Percentiles rank a stretch among this genome's conserved stretches.
phyloP scores from a whole-genome alignment of 2,329 filamentous ascomycete species.

The Sordariomycetes sp. region DNA sequence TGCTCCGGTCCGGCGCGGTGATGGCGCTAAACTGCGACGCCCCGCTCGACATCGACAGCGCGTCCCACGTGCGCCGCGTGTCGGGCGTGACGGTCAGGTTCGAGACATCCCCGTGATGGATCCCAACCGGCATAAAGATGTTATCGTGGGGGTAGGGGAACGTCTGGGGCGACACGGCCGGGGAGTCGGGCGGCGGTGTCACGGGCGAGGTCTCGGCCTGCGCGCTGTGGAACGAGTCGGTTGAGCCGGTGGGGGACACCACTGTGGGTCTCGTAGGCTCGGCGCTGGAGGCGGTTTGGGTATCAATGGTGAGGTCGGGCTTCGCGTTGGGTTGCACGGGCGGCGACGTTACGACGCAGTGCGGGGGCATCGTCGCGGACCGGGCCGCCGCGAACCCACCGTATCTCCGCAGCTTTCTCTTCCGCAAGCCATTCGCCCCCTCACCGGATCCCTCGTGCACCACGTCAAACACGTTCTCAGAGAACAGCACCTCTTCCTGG shows the following conservation, averaged over 20 bases:
- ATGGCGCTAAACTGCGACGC: constrained; percentile 14
- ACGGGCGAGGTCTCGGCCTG: constrained; percentile 35
- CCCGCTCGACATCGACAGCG: constrained; percentile 13
- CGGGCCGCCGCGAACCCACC: constrained; percentile 15
- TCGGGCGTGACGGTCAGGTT: constrained; percentile 19
- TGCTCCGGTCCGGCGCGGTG: constrained; percentile 9
- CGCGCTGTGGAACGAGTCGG: constrained; percentile 41
- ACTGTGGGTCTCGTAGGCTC: constrained; percentile 17
- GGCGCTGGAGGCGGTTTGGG: constrained; percentile 11
- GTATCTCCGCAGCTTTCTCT: constrained; percentile 15
- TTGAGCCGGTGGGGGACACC: constrained; percentile 29
- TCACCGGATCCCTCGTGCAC: constrained; percentile 18
- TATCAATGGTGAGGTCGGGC: neutral
- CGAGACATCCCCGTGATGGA: constrained; percentile 17
- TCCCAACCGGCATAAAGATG: constrained; percentile 18
- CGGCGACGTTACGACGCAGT: constrained; percentile 19
- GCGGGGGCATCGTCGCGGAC: constrained; percentile 15
- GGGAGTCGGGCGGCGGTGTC: constrained; percentile 26
- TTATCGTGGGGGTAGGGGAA: constrained; percentile 26
- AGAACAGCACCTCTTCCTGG: neutral
- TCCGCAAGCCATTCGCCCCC: constrained; percentile 14
- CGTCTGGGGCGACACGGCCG: constrained; percentile 12
- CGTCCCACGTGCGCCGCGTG: constrained; percentile 15
- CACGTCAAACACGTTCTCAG: constrained; percentile 9
- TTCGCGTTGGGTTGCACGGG: neutral